These are phyloP conservation scores for Scedosporium minutisporum DNA, from an alignment of 2,329 filamentous ascomycete species.

Conservation along the genomic window DNA sequence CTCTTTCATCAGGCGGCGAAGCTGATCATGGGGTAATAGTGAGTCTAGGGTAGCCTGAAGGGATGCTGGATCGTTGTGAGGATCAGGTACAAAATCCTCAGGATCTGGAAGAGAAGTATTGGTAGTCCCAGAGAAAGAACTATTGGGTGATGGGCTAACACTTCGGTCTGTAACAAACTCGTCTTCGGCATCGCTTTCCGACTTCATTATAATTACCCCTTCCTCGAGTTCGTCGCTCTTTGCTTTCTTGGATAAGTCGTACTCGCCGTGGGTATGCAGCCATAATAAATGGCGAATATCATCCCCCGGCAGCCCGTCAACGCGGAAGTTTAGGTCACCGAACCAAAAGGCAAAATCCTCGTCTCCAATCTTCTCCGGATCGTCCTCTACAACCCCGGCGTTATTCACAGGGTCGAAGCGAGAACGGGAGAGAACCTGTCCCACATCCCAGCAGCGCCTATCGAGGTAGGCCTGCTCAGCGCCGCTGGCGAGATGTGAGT, in stretches of 20 bases:
- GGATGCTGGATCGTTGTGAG: slow-evolving; percentile 70
- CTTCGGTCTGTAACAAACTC: slow-evolving; percentile 22
- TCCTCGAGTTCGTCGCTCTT: slow-evolving; percentile 9
- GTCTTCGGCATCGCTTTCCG: slow-evolving; percentile 33
- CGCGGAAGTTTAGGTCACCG: slow-evolving; percentile 88
- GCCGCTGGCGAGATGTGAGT: slow-evolving; percentile 85
- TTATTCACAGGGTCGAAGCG: slow-evolving; percentile 67
- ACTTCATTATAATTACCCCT: slow-evolving; percentile 37
- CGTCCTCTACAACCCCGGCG: slow-evolving; percentile 54
- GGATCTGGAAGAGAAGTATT: slow-evolving; percentile 2
- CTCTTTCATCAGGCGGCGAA: slow-evolving; percentile 61
- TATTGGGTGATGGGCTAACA: slow-evolving; percentile 16
- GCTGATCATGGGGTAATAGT: slow-evolving; percentile 80
- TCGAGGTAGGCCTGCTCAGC: slow-evolving; percentile 69
- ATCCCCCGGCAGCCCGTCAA: slow-evolving; percentile 79
- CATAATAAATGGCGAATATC: slow-evolving; percentile 80
- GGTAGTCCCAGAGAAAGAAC: background rate
- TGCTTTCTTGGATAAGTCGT: slow-evolving; percentile 41
- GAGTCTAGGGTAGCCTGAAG: slow-evolving; percentile 83
- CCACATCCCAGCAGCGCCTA: slow-evolving; percentile 80
- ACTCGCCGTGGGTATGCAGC: slow-evolving; percentile 72
- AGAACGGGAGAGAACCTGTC: slow-evolving; percentile 66
- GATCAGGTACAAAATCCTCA: slow-evolving; percentile 52
- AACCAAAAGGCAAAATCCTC: slow-evolving; percentile 96
- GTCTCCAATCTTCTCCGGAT: slow-evolving; percentile 64